These are phyloP conservation scores for Leucaena leucocephala DNA, from an alignment of 306 rosid species.

Conservation along the genomic window DNA sequence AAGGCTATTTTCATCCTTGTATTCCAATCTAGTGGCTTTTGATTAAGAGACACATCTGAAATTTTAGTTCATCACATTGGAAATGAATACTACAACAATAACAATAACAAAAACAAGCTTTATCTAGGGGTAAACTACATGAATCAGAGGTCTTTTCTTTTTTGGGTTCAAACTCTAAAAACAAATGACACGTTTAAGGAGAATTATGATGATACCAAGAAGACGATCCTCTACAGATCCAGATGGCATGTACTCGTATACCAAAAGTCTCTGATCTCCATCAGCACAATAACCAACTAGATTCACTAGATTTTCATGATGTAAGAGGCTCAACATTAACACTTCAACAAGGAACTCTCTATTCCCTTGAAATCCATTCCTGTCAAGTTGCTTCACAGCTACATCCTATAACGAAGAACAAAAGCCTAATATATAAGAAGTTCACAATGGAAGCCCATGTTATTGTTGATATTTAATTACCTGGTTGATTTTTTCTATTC, in stretches of 20 bases:
- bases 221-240: conserved; percentile 58
- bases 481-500: conserved; percentile 49
- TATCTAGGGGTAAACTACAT: too few species aligned
- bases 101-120: too few species aligned
- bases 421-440: conserved; percentile 34
- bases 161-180: neutral
- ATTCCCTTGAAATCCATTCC: conserved; percentile 97
- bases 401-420: conserved; percentile 64
- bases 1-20: conserved; percentile 79
- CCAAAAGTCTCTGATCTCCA: conserved; percentile 87
- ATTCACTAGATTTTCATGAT: conserved; percentile 82
- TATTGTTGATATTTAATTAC: conserved; percentile 37
- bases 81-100: neutral
- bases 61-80: neutral
- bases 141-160: too few species aligned
- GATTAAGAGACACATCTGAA: conserved; percentile 47
- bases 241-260: conserved; percentile 74
- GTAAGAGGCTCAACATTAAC: conserved; percentile 84
- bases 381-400: conserved; percentile 93
- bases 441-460: conserved; percentile 42
- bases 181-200: neutral
- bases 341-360: conserved; percentile 92
- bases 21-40: conserved; percentile 70
- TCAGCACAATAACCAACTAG: conserved; percentile 93
- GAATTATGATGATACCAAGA: conserved; percentile 6